phyloP scores from a whole-genome alignment of 1,139 yeast species.

The Yueomyces sp. region DNA sequence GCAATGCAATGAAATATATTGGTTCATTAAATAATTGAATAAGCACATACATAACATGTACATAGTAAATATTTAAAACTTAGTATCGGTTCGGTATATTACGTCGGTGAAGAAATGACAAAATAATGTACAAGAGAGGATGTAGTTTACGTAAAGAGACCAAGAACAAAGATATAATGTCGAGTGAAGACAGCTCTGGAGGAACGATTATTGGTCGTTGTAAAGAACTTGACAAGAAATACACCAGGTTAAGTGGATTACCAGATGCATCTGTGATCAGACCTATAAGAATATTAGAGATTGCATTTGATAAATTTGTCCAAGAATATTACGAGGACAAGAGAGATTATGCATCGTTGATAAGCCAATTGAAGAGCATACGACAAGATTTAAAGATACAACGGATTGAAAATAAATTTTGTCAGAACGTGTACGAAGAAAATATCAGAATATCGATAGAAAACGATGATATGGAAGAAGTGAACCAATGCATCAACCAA shows the following conservation, averaged over 20 bases:
- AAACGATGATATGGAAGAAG: slow-evolving; percentile 80
- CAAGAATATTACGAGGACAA: slow-evolving; percentile 41
- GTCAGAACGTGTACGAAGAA: slow-evolving; percentile 68
- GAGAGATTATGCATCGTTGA: slow-evolving; percentile 56
- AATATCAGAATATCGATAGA: slow-evolving; percentile 79
- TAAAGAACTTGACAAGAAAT: slow-evolving; percentile 57
- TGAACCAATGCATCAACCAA: slow-evolving; percentile 61
- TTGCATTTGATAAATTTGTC: slow-evolving; percentile 44
- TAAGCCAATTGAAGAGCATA: slow-evolving; percentile 83
- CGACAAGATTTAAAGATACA: slow-evolving; percentile 93
- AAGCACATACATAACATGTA: no score
- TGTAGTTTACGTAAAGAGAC: no score
- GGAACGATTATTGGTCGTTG: slow-evolving; percentile 48
- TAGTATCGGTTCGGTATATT: no score
- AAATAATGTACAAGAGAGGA: no score
- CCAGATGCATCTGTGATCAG: slow-evolving; percentile 81
- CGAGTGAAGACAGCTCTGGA: not conserved
- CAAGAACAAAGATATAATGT: no score
- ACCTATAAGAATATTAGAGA: slow-evolving; percentile 49
- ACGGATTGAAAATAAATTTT: slow-evolving; percentile 66
- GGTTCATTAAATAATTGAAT: slow-evolving; percentile 21
- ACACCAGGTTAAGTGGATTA: slow-evolving; percentile 76
- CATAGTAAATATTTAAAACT: no score
- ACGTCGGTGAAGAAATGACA: no score
- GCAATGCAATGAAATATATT: slow-evolving; percentile 59